phyloP scores from a whole-genome alignment of 1,284 basidiomycete genomes.

The Garcileccinum viscosum region DNA sequence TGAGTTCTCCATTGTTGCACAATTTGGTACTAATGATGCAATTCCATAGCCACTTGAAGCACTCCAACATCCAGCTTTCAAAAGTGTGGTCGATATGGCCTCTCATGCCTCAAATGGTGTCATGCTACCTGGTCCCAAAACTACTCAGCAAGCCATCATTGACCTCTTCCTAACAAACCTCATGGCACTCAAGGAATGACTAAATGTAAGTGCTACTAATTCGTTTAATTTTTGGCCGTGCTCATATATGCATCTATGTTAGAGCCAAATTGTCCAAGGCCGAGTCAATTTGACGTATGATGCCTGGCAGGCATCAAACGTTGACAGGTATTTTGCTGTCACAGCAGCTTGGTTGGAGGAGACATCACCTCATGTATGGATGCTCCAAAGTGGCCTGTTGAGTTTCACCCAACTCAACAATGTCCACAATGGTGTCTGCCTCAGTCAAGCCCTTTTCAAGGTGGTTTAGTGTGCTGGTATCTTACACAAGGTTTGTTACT shows the following conservation, averaged over 20 bases:
- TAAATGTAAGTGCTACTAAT: not conserved
- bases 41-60: slow-evolving; percentile 1
- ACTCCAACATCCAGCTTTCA: not conserved
- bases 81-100: not conserved
- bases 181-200: not conserved
- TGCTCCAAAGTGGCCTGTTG: not conserved
- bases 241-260: not conserved
- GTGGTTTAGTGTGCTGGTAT: not conserved
- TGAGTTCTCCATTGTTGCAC: not conserved
- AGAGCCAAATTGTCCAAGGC: not conserved
- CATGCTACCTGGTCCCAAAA: not conserved
- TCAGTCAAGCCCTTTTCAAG: slow-evolving; percentile 16
- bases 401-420: slow-evolving; percentile 9
- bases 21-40: not conserved
- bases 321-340: slow-evolving; percentile 2
- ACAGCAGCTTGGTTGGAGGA: slow-evolving; percentile 12
- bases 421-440: not conserved
- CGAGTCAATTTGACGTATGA: slow-evolving; percentile 9
- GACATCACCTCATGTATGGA: not conserved
- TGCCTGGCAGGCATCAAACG: slow-evolving; percentile 7
- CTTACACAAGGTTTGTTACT: not conserved
- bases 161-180: not conserved
- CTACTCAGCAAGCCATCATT: not conserved
- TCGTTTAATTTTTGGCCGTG: not conserved
- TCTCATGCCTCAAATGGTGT: not conserved